Evolutionary conservation across 2,329 filamentous ascomycete genomes (phyloP), one percentile per base, ranked within the genome.

Genomic region (Botryotinia convoluta): DNA sequence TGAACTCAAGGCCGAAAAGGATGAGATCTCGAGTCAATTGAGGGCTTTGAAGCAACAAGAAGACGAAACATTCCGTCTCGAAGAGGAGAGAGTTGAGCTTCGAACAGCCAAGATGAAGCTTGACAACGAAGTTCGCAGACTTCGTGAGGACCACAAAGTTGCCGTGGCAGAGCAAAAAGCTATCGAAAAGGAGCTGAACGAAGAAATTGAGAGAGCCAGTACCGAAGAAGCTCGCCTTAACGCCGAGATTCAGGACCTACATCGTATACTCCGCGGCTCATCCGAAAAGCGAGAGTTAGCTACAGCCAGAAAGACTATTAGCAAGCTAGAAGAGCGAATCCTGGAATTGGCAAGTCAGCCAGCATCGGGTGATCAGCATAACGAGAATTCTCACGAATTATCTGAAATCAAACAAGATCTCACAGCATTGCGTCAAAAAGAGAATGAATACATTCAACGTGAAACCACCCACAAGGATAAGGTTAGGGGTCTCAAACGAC

Each of bases 31-130:
- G 72, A 86, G 83, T 45, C 88, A 91, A 77, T 83, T 93, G 32
- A 85, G 86, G 62, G 85, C 85, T 37, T 80, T 84, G n/a, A 85
- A 84, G 74, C 84, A 88, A 57, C 86, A 87, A 72, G 88, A 87
- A 67, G 86, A 86, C 44, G 88, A 90, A 73, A 88, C 86, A 1
- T 86, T 89, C 77, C 87, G 86, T 20, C 81, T 92, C 63, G 91
- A 93, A 76, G 88, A 90, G 74, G 92, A 93, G 78, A 90, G 91
- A 76, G 83, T 91, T 63, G 90, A 93, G 71, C 84, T 93, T 37
- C 89, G 90, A 29, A 89, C 90, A 42, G 83, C 88, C n/a, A 92
- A 91, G 79, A 83, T 90, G 75, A 91, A 90, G 78, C 85, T 93
- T 29, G 91, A 93, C 75, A 87, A 84, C 74, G 91, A 93, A 78